Percentiles rank a stretch among this genome's conserved stretches.
phyloP scores from a whole-genome alignment of 2,329 filamentous ascomycete genomes.

The Lecanicillium sp. region DNA sequence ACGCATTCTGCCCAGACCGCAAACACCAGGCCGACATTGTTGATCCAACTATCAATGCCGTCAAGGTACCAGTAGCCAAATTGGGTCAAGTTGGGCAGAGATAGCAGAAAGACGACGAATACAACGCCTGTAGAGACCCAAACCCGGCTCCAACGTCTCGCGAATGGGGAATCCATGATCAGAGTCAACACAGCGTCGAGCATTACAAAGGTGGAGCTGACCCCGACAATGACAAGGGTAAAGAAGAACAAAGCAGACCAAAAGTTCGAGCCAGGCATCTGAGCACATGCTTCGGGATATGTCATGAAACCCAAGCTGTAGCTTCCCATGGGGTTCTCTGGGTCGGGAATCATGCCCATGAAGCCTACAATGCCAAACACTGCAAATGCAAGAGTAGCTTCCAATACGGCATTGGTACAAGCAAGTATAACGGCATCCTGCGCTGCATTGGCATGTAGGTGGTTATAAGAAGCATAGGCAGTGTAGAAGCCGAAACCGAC shows the following conservation, averaged over 20 bases:
- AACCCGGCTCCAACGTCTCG: slow-evolving; percentile 28
- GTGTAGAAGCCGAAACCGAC: slow-evolving; percentile 50
- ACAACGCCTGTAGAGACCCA: slow-evolving; percentile 36
- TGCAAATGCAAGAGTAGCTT: slow-evolving; percentile 33
- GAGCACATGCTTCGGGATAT: slow-evolving; percentile 40
- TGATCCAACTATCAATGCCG: slow-evolving; percentile 44
- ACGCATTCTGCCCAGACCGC: slow-evolving; percentile 42
- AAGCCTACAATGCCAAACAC: slow-evolving; percentile 44
- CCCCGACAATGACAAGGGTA: slow-evolving; percentile 43
- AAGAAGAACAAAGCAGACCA: slow-evolving; percentile 47
- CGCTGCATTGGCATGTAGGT: slow-evolving; percentile 42
- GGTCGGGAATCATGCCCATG: slow-evolving; percentile 22
- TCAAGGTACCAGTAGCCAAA: slow-evolving; percentile 45
- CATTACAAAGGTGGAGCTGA: slow-evolving; percentile 45
- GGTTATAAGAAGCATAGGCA: slow-evolving; percentile 46
- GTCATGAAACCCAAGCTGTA: slow-evolving; percentile 48
- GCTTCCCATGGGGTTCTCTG: slow-evolving; percentile 31
- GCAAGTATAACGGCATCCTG: slow-evolving; percentile 47
- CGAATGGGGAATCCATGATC: slow-evolving; percentile 34
- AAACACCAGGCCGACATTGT: slow-evolving; percentile 42
- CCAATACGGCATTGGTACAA: slow-evolving; percentile 42
- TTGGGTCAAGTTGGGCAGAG: slow-evolving; percentile 44
- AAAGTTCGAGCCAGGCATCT: slow-evolving; percentile 48
- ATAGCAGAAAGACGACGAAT: slow-evolving; percentile 37
- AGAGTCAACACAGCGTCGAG: slow-evolving; percentile 43